Base-by-base conservation (phyloP, 805 yeast genomes). In the Wickerhamomyces chaumierensis region DNA sequence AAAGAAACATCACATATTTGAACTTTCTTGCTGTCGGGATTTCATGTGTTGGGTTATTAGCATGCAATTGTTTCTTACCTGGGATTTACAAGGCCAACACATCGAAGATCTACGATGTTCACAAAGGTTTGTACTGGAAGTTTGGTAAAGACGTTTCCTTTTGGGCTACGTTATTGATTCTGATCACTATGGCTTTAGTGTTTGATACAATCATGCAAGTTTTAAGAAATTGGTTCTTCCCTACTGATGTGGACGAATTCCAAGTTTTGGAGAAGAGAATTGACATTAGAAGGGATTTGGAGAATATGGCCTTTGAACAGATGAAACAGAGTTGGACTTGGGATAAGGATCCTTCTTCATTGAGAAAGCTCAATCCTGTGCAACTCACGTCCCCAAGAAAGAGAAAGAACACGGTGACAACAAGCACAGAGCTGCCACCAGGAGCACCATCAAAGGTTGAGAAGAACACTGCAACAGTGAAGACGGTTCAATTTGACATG, bases 121-220 rank as follows among this genome's bases (percentile, higher is more conserved):
- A 67, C 7, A 67, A 72, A 43, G 94, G 92, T 2, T 64, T 92
- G 36, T 66, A 69, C 41, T 58, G 76, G 36, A 75, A 75, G 37
- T 86, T 85, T 62, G 97, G 97, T 18, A 59, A 47, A 17, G 96
- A 92, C 53, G 56, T 66, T n/a, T 69, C 83, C 1, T 90, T 87
- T 75, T 92, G 97, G 97, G 84, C 85, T 1, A 58, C 85, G 0
- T 60, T 83, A 27, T 52, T 85, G 23, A 67, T 78, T 2, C 54
- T 82, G 16, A 56, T 66, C 1, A 60, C 73, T 0, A 63, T 84
- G 38, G 81, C 90, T 2, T 47, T 83, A 13, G 57, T 77, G 31
- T 61, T 82, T 42, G 97, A 92, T 54, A 58, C 83, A 31, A 52
- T 81, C 5, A 55, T 76, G 38, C 77, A 80, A 45, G 69, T 78